Evolutionary conservation across 139 green algal species (phyloP).

Genomic region (Trebouxia sp.): DNA sequence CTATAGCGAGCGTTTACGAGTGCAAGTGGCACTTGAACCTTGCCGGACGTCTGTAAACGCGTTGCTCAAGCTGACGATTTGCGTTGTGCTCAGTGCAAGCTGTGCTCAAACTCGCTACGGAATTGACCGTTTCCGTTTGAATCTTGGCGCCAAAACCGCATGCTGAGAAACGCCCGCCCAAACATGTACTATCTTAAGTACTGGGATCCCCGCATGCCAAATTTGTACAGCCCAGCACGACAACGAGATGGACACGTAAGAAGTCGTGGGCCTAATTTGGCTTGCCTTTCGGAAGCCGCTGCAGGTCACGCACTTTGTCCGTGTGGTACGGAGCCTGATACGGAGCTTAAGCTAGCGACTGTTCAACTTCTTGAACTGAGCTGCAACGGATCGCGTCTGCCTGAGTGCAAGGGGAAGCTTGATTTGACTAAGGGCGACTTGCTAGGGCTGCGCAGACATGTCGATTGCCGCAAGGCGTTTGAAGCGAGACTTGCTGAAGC

Average conservation of each 20-base stretch:
- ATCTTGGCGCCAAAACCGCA: conserved; percentile 11
- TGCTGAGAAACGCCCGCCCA: not conserved
- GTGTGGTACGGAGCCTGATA: too few relatives aligned
- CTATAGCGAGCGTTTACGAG: too few relatives aligned
- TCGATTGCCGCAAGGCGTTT: not conserved
- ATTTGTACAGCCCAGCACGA: too few relatives aligned
- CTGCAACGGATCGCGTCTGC: not conserved
- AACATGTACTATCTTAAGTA: not conserved
- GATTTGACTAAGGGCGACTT: not conserved
- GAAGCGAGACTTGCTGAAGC: not conserved
- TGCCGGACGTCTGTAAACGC: too few relatives aligned
- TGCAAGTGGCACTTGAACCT: too few relatives aligned
- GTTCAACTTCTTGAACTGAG: not conserved
- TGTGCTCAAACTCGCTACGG: not conserved
- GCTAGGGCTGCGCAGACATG: not conserved
- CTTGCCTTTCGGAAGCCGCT: too few relatives aligned
- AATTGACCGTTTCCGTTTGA: conserved; percentile 16
- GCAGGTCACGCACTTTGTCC: too few relatives aligned
- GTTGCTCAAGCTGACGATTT: too few relatives aligned
- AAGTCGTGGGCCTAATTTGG: too few relatives aligned
- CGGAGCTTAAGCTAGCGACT: not conserved
- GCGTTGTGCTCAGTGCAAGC: not conserved
- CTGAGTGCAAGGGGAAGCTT: not conserved
- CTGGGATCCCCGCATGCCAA: too few relatives aligned
- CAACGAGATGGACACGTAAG: too few relatives aligned